Evolutionary conservation across 148 eudicot species (phyloP).

Genomic region (Rhododendron griersonianum): DNA sequence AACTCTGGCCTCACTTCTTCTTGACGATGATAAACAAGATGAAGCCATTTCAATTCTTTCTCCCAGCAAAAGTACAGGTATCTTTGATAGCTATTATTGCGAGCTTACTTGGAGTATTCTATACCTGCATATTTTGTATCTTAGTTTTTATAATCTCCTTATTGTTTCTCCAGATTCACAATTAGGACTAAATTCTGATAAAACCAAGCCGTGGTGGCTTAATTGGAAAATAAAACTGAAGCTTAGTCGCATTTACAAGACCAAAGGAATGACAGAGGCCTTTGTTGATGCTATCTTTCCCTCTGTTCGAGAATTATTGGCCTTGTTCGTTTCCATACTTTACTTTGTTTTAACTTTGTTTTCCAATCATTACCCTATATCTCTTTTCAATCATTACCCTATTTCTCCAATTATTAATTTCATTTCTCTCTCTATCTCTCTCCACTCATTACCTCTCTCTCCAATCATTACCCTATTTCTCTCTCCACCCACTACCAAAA

Average conservation of each 20-base stretch:
- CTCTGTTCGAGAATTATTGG: constrained; percentile 60
- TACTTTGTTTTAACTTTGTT: too few species aligned
- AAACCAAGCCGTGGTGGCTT: constrained; percentile 65
- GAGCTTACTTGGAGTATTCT: constrained; percentile 7
- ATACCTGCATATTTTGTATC: not conserved
- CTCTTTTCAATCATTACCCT: too few species aligned
- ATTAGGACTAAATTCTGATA: constrained; percentile 24
- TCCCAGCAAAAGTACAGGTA: constrained; percentile 65
- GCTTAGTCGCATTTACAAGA: constrained; percentile 60
- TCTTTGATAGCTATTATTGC: constrained; percentile 1
- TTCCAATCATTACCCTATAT: too few species aligned
- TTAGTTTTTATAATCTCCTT: not conserved
- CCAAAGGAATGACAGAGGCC: constrained; percentile 57
- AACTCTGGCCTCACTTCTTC: constrained; percentile 62
- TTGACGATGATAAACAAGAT: constrained; percentile 64
- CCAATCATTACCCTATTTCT: too few species aligned
- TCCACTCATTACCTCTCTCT: too few species aligned
- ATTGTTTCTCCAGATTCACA: constrained; percentile 29
- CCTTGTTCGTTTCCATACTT: too few species aligned
- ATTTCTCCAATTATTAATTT: too few species aligned
- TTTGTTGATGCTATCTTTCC: constrained; percentile 69
- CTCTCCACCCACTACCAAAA: too few species aligned
- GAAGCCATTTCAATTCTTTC: constrained; percentile 78
- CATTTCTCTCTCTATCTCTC: too few species aligned
- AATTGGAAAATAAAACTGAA: constrained; percentile 71